Evolutionary conservation across 805 yeast genomes (phyloP).

Genomic region (Cyberlindnera galapagoensis): DNA sequence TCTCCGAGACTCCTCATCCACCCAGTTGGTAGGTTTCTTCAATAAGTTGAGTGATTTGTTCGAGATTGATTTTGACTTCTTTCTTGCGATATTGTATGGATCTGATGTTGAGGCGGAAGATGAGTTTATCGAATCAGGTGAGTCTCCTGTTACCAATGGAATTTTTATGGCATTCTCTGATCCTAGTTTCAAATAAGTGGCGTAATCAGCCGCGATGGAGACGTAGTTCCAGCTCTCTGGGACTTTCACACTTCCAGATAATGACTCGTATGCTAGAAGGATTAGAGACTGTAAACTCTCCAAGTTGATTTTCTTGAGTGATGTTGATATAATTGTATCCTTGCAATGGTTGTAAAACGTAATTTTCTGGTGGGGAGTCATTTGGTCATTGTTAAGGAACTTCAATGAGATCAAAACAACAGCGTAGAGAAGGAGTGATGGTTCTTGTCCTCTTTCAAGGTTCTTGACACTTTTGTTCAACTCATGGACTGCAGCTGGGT

Average conservation of each 20-base stretch:
- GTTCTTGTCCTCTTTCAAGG: conserved; percentile 8
- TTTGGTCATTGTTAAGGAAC: conserved; percentile 16
- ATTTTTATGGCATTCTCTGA: conserved; percentile 10
- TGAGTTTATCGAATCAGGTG: conserved; percentile 14
- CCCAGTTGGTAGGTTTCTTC: conserved; percentile 18
- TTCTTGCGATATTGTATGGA: conserved; percentile 11
- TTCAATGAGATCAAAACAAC: conserved; percentile 17
- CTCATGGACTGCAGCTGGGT: conserved; percentile 13
- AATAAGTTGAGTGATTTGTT: conserved; percentile 16
- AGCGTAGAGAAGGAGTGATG: conserved; percentile 16
- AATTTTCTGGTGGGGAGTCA: conserved; percentile 9
- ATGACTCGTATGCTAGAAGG: conserved; percentile 18
- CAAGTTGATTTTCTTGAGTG: conserved; percentile 16
- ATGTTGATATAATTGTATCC: conserved; percentile 16
- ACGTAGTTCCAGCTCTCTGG: conserved; percentile 24
- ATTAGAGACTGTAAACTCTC: conserved; percentile 20
- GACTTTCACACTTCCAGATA: conserved; percentile 19
- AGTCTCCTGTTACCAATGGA: conserved; percentile 11
- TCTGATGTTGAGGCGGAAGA: conserved; percentile 13
- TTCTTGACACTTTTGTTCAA: conserved; percentile 6
- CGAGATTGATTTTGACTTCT: conserved; percentile 13
- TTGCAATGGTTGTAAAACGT: conserved; percentile 12
- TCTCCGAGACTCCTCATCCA: conserved; percentile 22
- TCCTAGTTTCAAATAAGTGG: conserved; percentile 18
- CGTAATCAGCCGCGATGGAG: conserved; percentile 22